These are phyloP conservation scores for Ophiorrhiza pumila DNA, from an alignment of 257 asterid species.

Conservation along the genomic window DNA sequence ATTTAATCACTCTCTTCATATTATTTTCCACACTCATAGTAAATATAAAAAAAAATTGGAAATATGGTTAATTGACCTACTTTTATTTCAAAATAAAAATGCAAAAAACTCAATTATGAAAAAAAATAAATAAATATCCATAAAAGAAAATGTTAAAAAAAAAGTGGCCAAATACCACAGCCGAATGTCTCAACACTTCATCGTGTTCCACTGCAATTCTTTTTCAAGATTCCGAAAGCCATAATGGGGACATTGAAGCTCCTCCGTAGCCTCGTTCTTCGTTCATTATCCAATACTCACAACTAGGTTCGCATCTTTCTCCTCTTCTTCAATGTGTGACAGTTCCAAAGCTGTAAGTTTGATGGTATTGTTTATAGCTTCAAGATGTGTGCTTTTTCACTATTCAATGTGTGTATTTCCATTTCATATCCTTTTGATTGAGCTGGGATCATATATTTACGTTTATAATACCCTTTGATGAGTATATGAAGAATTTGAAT, in stretches of 20 bases:
- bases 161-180: too few relatives aligned
- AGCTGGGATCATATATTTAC: background rate
- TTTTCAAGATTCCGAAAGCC: background rate
- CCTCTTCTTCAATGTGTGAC: background rate
- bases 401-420: background rate
- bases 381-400: background rate
- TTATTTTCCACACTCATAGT: too few relatives aligned
- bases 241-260: background rate
- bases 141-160: too few relatives aligned
- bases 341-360: background rate
- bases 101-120: too few relatives aligned
- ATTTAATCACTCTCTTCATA: too few relatives aligned
- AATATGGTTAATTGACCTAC: too few relatives aligned
- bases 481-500: conserved; percentile 14
- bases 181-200: too few relatives aligned
- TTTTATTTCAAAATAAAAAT: too few relatives aligned
- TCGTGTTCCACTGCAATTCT: too few relatives aligned
- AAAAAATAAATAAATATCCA: too few relatives aligned
- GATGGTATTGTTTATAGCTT: background rate
- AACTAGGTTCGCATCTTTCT: background rate
- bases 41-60: too few relatives aligned
- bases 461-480: background rate
- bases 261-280: background rate
- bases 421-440: background rate
- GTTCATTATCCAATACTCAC: background rate